These are phyloP conservation scores for Nakazawaea ishiwadae DNA, from an alignment of 805 yeast genomes.

Conservation along the genomic window DNA sequence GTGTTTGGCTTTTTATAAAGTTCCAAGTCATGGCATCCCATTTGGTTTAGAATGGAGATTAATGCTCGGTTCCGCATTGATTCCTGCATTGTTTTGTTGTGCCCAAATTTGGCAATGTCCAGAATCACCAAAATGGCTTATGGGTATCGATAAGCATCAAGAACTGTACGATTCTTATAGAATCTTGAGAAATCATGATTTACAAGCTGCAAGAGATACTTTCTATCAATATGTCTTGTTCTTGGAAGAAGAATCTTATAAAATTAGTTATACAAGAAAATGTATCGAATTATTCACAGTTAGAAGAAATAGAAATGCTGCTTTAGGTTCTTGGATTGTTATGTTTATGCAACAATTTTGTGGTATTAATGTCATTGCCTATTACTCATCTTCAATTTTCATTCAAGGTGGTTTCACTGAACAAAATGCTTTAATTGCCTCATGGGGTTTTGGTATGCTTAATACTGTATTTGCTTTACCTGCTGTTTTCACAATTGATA, in stretches of 20 bases:
- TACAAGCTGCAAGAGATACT: slow-evolving; percentile 66
- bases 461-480: slow-evolving; percentile 81
- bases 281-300: slow-evolving; percentile 57
- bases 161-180: slow-evolving; percentile 53
- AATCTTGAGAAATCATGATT: slow-evolving; percentile 42
- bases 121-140: slow-evolving; percentile 74
- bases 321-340: slow-evolving; percentile 72
- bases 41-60: slow-evolving; percentile 64
- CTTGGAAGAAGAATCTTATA: slow-evolving; percentile 53
- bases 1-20: slow-evolving; percentile 56
- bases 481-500: slow-evolving; percentile 75
- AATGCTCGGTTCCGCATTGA: slow-evolving; percentile 63
- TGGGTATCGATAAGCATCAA: slow-evolving; percentile 61
- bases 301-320: slow-evolving; percentile 81
- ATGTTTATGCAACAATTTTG: slow-evolving; percentile 92
- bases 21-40: slow-evolving; percentile 40
- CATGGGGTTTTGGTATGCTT: slow-evolving; percentile 83
- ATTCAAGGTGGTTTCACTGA: slow-evolving; percentile 59
- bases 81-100: slow-evolving; percentile 60
- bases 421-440: slow-evolving; percentile 64
- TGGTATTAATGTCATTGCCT: slow-evolving; percentile 85
- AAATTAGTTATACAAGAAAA: slow-evolving; percentile 41
- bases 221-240: slow-evolving; percentile 65
- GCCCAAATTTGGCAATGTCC: slow-evolving; percentile 64
- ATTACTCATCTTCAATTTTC: slow-evolving; percentile 77